Conservation (phyloP, 345 rosid genomes). For the Noccaea bulbosa region DNA sequence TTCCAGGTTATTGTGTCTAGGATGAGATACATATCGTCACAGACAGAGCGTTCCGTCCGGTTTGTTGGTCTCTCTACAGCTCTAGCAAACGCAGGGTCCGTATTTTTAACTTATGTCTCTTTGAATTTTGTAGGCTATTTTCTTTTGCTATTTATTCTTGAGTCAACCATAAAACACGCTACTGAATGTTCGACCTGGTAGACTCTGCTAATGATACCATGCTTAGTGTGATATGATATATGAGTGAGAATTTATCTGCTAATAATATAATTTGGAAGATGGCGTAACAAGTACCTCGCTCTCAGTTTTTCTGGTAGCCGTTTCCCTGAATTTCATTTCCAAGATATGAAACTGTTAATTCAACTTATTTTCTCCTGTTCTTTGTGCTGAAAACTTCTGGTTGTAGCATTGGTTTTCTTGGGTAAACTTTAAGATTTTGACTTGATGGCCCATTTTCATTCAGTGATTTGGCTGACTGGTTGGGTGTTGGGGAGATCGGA, state of each 20-base stretch:
- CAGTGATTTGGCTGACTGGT: slow-evolving; percentile 98
- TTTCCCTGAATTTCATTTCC: slow-evolving; percentile 14
- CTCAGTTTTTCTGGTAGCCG: neutral
- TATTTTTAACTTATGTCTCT: slow-evolving; percentile 12
- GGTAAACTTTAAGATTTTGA: slow-evolving; percentile 12
- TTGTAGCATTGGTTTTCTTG: slow-evolving; percentile 27
- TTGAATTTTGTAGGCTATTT: slow-evolving; percentile 20
- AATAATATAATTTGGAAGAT: slow-evolving; percentile 5
- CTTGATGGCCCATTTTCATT: slow-evolving; percentile 29
- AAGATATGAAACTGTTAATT: slow-evolving; percentile 6
- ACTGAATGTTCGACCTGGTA: slow-evolving; percentile 28
- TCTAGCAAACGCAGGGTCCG: slow-evolving; percentile 94
- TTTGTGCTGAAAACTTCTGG: slow-evolving; percentile 6
- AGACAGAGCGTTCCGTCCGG: slow-evolving; percentile 89
- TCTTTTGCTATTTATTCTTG: slow-evolving; percentile 14
- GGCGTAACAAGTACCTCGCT: slow-evolving; percentile 7
- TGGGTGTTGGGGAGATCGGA: slow-evolving; percentile 92
- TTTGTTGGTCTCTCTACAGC: slow-evolving; percentile 98
- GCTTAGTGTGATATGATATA: neutral
- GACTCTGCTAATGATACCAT: slow-evolving; percentile 13
- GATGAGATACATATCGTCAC: slow-evolving; percentile 99
- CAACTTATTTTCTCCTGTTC: slow-evolving; percentile 15
- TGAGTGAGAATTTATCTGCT: neutral
- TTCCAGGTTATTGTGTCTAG: slow-evolving; percentile 95
- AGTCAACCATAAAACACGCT: slow-evolving; percentile 15